Percentiles rank a stretch among this genome's conserved stretches.
phyloP scores from a whole-genome alignment of 495 filamentous ascomycete species.

The Aspergillus nidulans region DNA sequence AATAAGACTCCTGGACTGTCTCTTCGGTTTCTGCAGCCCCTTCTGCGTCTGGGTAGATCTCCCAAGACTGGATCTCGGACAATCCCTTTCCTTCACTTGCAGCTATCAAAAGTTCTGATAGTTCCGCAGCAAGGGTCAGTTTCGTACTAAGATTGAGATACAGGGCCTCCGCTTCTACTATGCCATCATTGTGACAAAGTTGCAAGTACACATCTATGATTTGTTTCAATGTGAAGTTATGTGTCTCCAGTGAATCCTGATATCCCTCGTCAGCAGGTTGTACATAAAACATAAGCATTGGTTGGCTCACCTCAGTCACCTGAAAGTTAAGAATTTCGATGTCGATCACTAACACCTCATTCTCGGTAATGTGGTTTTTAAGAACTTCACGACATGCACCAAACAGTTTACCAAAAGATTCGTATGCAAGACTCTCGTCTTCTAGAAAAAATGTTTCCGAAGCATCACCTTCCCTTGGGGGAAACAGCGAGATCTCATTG shows the following conservation, averaged over 20 bases:
- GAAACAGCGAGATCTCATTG: conserved; percentile 67
- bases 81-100: conserved; percentile 56
- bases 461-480: conserved; percentile 57
- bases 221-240: conserved; percentile 47
- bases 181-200: conserved; percentile 57
- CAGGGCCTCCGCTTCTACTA: conserved; percentile 49
- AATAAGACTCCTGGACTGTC: conserved; percentile 7
- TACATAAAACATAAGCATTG: neutral
- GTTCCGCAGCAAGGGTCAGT: conserved; percentile 34
- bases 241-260: conserved; percentile 43
- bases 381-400: conserved; percentile 62
- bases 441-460: conserved; percentile 70
- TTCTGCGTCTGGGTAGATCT: conserved; percentile 31
- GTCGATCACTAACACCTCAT: conserved; percentile 66
- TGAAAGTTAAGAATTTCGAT: conserved; percentile 65
- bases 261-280: conserved; percentile 23
- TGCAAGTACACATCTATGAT: conserved; percentile 55
- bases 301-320: conserved; percentile 63
- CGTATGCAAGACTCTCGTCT: conserved; percentile 56
- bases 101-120: conserved; percentile 48
- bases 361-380: conserved; percentile 56
- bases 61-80: conserved; percentile 45
- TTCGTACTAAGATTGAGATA: conserved; percentile 51
- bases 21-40: conserved; percentile 18
- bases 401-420: conserved; percentile 57